A percentile compares a stretch with the other conserved stretches of the same genome.
Conservation (phyloP, 306 rosid species). For the Quercus mongolica region DNA sequence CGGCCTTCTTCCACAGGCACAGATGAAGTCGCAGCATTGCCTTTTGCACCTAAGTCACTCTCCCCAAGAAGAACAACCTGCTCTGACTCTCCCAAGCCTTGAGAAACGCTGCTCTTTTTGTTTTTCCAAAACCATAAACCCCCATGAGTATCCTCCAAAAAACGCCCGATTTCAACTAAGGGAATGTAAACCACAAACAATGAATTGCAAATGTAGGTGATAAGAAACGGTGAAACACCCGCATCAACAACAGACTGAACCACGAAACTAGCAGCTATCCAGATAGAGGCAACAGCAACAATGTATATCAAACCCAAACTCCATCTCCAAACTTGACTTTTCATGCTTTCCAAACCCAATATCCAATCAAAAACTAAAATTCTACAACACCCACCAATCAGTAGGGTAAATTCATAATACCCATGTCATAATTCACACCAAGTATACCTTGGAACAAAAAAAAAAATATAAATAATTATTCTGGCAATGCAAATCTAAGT, state of each 20-base stretch:
- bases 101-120: slow-evolving; percentile 23
- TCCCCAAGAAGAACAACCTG: slow-evolving; percentile 59
- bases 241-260: slow-evolving; percentile 95
- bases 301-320: slow-evolving; percentile 70
- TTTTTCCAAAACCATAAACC: slow-evolving; percentile 58
- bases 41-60: slow-evolving; percentile 18
- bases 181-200: slow-evolving; percentile 87
- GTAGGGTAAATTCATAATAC: slow-evolving; percentile 6
- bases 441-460: slow-evolving; percentile 18
- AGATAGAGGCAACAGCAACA: slow-evolving; percentile 77
- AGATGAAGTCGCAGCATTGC: slow-evolving; percentile 18
- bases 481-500: neutral
- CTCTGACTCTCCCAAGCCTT: slow-evolving; percentile 55
- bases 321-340: slow-evolving; percentile 73
- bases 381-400: slow-evolving; percentile 14
- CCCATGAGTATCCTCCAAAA: slow-evolving; percentile 61
- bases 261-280: slow-evolving; percentile 99
- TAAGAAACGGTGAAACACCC: slow-evolving; percentile 86
- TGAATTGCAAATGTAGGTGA: slow-evolving; percentile 92
- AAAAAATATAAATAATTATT: neutral
- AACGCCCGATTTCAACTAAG: slow-evolving; percentile 69
- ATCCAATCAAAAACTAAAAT: slow-evolving; percentile 13
- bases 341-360: slow-evolving; percentile 36
- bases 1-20: slow-evolving; percentile 35
- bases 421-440: slow-evolving; percentile 25